phyloP scores from a whole-genome alignment of 2,329 filamentous ascomycete genomes.

The Didymellaceae sp. region DNA sequence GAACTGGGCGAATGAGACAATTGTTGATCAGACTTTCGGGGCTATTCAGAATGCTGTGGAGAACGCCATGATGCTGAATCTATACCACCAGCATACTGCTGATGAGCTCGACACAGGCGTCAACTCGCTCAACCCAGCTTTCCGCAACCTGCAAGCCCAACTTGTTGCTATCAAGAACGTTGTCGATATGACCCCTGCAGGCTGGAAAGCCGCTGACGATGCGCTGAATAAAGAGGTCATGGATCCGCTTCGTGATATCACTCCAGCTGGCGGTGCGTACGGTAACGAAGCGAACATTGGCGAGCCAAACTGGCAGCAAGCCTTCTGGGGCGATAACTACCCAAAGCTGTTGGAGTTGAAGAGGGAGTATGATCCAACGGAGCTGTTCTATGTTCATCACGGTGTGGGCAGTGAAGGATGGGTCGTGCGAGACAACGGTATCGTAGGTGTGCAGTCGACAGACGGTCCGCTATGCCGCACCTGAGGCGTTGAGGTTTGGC shows the following conservation, averaged over 20 bases:
- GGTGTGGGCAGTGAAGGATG: slow-evolving; percentile 43
- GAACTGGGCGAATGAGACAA: slow-evolving; percentile 38
- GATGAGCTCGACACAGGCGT: slow-evolving; percentile 25
- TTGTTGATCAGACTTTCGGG: slow-evolving; percentile 35
- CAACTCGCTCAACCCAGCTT: slow-evolving; percentile 42
- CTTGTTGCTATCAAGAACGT: slow-evolving; percentile 32
- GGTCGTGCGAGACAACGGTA: slow-evolving; percentile 36
- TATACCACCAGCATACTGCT: slow-evolving; percentile 37
- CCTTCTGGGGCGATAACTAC: slow-evolving; percentile 51
- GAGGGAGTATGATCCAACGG: slow-evolving; percentile 39
- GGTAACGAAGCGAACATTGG: slow-evolving; percentile 50
- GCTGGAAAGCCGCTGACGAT: slow-evolving; percentile 30
- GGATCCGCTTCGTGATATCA: slow-evolving; percentile 31
- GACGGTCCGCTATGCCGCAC: slow-evolving; percentile 39
- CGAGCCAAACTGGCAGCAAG: slow-evolving; percentile 49
- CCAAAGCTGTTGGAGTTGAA: slow-evolving; percentile 35
- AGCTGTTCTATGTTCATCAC: slow-evolving; percentile 43
- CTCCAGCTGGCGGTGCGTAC: slow-evolving; percentile 43
- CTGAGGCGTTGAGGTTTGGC: slow-evolving; percentile 8
- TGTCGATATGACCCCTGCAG: slow-evolving; percentile 26
- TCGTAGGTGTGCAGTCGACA: slow-evolving; percentile 40
- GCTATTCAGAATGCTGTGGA: slow-evolving; percentile 33
- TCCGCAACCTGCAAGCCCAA: slow-evolving; percentile 35
- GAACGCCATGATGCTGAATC: slow-evolving; percentile 24
- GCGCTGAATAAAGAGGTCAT: slow-evolving; percentile 32